Base-by-base conservation (phyloP, 192 early-diverging fungal species). In the Cetraspora pellucida region DNA sequence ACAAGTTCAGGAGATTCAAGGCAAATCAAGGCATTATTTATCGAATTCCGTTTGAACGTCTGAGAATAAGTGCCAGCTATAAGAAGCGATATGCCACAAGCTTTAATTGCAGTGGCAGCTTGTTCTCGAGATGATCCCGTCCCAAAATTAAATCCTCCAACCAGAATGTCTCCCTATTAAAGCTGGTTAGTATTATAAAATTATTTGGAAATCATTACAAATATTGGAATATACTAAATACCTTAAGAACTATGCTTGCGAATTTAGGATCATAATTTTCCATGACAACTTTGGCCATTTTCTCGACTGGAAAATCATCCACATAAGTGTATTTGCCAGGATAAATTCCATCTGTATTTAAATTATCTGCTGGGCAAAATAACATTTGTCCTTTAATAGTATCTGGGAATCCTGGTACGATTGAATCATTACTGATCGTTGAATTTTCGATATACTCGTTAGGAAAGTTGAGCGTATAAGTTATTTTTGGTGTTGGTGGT, bases 321-420 rank as follows among this genome's bases (percentile, higher is more conserved):
- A 95, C 91, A 80, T 99, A 99, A 4, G 96, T 99, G 85, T 98
- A 99, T 79, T 96, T 97, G 52, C 97, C 97, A 7, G 97, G 95
- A 78, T 99, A 99, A 70, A 98, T 98, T 45, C 94, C 97, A 84
- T 99, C 97, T 10, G 97, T 99, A 85, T 98, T 98, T 69, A 99
- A 87, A 82, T 99, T 99, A 86, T 99, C 96, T 9, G 90, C 89
- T 19, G 91, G 91, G 75, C 93, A 92, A 81, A 96, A 98, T 25
- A 99, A 49, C 10, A 99, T 79, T 73, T 96, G 94, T 64, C 96
- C 97, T 23, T 78, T 81, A 64, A 97, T 89, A 23, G 81, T 80
- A 4, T 86, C 75, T 2, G 92, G 91, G 81, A 99, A 99, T 19
- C 93, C 94, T 37, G 82, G 81, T 37, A 95, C 85, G 2, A 89